Evolutionary conservation across 1,284 basidiomycete genomes (phyloP).

Genomic region (Malassezia globosa): DNA sequence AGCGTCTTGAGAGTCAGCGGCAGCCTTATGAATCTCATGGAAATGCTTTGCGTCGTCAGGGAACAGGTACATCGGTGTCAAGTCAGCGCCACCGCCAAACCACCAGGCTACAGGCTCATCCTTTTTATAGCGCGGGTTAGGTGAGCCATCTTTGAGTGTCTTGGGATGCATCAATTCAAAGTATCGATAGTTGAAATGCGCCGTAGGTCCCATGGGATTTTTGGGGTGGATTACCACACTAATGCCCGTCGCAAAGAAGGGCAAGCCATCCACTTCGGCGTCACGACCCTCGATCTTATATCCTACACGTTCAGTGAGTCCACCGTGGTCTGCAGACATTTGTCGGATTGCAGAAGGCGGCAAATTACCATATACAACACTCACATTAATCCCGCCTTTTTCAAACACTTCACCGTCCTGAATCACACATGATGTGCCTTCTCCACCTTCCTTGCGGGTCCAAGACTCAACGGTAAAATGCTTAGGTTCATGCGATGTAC

Average conservation of each 20-base stretch:
- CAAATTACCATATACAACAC: constrained; percentile 75
- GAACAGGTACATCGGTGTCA: constrained; percentile 87
- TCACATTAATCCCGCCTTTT: constrained; percentile 93
- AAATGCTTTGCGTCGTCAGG: constrained; percentile 78
- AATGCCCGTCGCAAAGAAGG: constrained; percentile 87
- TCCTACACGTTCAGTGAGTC: constrained; percentile 44
- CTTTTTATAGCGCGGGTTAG: constrained; percentile 39
- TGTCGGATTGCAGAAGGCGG: constrained; percentile 79
- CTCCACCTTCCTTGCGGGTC: constrained; percentile 71
- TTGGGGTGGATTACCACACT: constrained; percentile 84
- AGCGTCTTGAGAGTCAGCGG: constrained; percentile 64
- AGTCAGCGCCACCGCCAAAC: constrained; percentile 94
- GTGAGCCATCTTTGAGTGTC: constrained; percentile 38
- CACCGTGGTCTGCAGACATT: constrained; percentile 83
- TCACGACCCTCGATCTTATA: constrained; percentile 48
- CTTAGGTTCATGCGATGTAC: constrained; percentile 19
- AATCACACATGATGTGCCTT: constrained; percentile 78
- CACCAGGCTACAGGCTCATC: constrained; percentile 67
- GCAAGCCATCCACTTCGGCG: constrained; percentile 57
- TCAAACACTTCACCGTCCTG: constrained; percentile 66
- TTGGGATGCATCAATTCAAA: constrained; percentile 58
- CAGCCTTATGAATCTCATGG: constrained; percentile 65
- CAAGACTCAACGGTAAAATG: constrained; percentile 78
- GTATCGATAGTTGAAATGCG: constrained; percentile 94
- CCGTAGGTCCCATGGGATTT: constrained; percentile 66